Percentiles rank a stretch among this genome's conserved stretches.
Conservation (phyloP, 352 stramenopile species). For the Globisporangium acanthophoron region DNA sequence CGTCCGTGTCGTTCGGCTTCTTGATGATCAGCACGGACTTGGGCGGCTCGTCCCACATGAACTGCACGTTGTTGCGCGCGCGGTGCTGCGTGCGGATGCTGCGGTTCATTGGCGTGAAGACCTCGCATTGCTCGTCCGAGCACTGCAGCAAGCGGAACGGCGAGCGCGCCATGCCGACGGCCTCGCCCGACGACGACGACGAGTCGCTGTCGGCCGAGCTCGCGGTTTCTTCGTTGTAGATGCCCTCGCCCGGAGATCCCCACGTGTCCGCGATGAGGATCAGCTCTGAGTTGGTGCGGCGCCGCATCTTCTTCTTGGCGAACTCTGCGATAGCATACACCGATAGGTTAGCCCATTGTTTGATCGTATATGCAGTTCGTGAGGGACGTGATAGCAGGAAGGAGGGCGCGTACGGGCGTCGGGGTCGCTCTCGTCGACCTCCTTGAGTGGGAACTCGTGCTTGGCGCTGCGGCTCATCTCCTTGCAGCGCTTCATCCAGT, state of each 20-base stretch:
- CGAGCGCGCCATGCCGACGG: slow-evolving; percentile 32
- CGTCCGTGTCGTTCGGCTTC: slow-evolving; percentile 80
- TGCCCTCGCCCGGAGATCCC: slow-evolving; percentile 58
- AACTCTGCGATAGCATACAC: slow-evolving; percentile 17
- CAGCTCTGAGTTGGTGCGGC: slow-evolving; percentile 82
- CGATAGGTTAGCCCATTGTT: no score
- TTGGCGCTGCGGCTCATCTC: slow-evolving; percentile 33
- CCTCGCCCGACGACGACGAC: slow-evolving; percentile 32
- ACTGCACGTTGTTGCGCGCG: slow-evolving; percentile 84
- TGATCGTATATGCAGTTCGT: neutral
- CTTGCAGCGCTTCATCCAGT: slow-evolving; percentile 86
- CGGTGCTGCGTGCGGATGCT: slow-evolving; percentile 84
- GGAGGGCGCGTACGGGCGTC: neutral
- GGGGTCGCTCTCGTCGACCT: slow-evolving; percentile 19
- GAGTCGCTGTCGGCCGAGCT: slow-evolving; percentile 40
- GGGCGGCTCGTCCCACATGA: slow-evolving; percentile 83
- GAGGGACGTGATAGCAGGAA: neutral
- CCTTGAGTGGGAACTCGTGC: slow-evolving; percentile 4
- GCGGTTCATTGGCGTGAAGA: slow-evolving; percentile 82
- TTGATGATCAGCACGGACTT: slow-evolving; percentile 85
- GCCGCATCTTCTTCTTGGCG: slow-evolving; percentile 46
- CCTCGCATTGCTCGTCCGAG: slow-evolving; percentile 85
- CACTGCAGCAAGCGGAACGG: slow-evolving; percentile 80
- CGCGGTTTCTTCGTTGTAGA: slow-evolving; percentile 63
- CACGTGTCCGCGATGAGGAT: slow-evolving; percentile 78